phyloP scores from a whole-genome alignment of 768 basidiomycete genomes.

The Hydnomerulius pinastri region DNA sequence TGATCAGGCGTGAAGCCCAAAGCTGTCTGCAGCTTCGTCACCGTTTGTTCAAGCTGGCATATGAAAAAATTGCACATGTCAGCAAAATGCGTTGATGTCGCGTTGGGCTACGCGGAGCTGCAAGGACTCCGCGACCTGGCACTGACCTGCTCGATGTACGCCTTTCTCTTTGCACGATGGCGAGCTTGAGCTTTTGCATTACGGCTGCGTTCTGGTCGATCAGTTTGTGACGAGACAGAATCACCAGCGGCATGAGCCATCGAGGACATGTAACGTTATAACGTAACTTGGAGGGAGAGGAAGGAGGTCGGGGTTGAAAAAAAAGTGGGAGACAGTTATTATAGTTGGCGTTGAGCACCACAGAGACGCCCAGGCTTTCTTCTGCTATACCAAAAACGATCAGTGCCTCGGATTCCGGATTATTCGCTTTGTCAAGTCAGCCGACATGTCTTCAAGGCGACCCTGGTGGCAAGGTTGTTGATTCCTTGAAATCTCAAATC shows the following conservation, averaged over 20 bases:
- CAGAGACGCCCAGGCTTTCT: conserved; percentile 27
- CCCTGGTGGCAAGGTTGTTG: conserved; percentile 37
- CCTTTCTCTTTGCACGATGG: conserved; percentile 90
- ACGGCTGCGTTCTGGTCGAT: conserved; percentile 82
- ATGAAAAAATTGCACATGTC: neutral
- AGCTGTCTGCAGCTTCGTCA: conserved; percentile 79
- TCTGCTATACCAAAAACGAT: conserved; percentile 26
- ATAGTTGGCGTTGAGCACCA: conserved; percentile 28
- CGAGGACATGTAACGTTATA: conserved; percentile 58
- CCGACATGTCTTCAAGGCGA: conserved; percentile 35
- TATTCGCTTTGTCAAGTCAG: conserved; percentile 46
- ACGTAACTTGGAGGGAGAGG: conserved; percentile 39
- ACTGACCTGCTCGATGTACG: conserved; percentile 85
- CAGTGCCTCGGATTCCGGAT: conserved; percentile 47
- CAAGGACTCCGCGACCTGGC: neutral
- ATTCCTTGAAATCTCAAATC: conserved; percentile 31
- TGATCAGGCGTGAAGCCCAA: conserved; percentile 75
- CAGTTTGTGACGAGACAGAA: conserved; percentile 42
- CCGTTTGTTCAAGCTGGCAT: conserved; percentile 79
- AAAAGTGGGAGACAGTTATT: conserved; percentile 38
- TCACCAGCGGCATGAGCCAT: conserved; percentile 53
- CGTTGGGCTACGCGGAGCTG: conserved; percentile 11
- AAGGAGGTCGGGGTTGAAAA: conserved; percentile 54
- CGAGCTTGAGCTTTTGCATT: conserved; percentile 88
- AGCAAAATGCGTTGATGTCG: conserved; percentile 12